Percentiles rank a stretch among this genome's conserved stretches.
Conservation (phyloP, 352 stramenopile genomes). For the Phytophthora sp. region DNA sequence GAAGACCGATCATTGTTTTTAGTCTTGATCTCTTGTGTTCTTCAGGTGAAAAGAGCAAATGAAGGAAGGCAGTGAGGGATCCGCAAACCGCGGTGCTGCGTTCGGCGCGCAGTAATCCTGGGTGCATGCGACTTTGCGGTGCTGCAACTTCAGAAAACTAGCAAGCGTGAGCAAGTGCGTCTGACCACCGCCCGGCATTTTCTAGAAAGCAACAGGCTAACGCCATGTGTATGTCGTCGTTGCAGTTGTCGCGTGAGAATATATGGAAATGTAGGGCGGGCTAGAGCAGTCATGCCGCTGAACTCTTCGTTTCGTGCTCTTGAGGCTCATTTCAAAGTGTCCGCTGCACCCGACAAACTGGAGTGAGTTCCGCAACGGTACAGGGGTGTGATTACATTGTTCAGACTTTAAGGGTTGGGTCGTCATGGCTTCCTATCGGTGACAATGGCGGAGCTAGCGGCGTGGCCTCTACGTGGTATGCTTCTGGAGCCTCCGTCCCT, state of each 20-base stretch:
- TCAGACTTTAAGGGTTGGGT: slow-evolving; percentile 3
- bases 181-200: slow-evolving; percentile 2
- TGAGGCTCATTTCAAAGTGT: slow-evolving; percentile 4
- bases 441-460: not conserved
- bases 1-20: slow-evolving; percentile 22
- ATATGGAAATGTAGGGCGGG: not conserved
- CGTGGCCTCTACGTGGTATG: not conserved
- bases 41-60: slow-evolving; percentile 18
- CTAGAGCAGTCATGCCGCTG: slow-evolving; percentile 6
- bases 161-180: not conserved
- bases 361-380: not conserved
- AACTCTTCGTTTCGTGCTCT: slow-evolving; percentile 13
- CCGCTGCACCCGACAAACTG: not conserved
- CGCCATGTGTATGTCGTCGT: not conserved
- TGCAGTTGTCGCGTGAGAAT: slow-evolving; percentile 7
- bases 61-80: not conserved
- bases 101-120: not conserved
- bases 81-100: not conserved
- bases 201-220: not conserved
- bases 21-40: not conserved
- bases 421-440: not conserved
- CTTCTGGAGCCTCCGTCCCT: not conserved
- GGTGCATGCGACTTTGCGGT: slow-evolving; percentile 12
- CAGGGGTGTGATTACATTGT: not conserved
- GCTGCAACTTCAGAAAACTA: slow-evolving; percentile 17